Evolutionary conservation across 768 basidiomycete genomes (phyloP).

Genomic region (Lactarius pseudohatsudake): DNA sequence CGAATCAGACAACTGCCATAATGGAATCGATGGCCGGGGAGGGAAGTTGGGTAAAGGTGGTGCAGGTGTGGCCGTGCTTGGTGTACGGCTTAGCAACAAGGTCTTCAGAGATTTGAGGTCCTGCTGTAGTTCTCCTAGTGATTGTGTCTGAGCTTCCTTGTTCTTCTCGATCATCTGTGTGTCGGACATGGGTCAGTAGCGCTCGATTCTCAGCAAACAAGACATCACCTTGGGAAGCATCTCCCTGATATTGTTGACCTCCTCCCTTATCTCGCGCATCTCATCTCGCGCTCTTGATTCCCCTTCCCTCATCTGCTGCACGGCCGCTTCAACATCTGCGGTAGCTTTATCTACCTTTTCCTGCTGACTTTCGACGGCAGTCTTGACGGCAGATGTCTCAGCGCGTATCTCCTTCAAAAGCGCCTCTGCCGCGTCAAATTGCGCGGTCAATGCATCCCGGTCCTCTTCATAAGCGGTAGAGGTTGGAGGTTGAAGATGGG

Average conservation of each 20-base stretch:
- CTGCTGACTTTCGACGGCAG: conserved; percentile 74
- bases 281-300: conserved; percentile 82
- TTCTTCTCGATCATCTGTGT: conserved; percentile 91
- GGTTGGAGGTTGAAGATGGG: conserved; percentile 86
- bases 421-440: conserved; percentile 87
- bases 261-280: conserved; percentile 88
- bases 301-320: conserved; percentile 72
- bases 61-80: conserved; percentile 48
- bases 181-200: conserved; percentile 12
- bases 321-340: conserved; percentile 66
- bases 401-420: conserved; percentile 77
- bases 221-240: conserved; percentile 83
- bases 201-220: conserved; percentile 12
- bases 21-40: conserved; percentile 75
- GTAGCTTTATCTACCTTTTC: conserved; percentile 70
- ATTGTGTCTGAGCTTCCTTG: conserved; percentile 79
- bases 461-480: conserved; percentile 89
- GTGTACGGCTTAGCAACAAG: conserved; percentile 73
- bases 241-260: conserved; percentile 85
- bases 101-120: conserved; percentile 95
- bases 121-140: conserved; percentile 84
- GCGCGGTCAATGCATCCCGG: conserved; percentile 76
- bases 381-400: conserved; percentile 70
- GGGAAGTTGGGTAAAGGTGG: conserved; percentile 51
- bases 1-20: conserved; percentile 78